Base-by-base conservation (phyloP, 805 yeast genomes). In the Ogataea thermomethanolica region DNA sequence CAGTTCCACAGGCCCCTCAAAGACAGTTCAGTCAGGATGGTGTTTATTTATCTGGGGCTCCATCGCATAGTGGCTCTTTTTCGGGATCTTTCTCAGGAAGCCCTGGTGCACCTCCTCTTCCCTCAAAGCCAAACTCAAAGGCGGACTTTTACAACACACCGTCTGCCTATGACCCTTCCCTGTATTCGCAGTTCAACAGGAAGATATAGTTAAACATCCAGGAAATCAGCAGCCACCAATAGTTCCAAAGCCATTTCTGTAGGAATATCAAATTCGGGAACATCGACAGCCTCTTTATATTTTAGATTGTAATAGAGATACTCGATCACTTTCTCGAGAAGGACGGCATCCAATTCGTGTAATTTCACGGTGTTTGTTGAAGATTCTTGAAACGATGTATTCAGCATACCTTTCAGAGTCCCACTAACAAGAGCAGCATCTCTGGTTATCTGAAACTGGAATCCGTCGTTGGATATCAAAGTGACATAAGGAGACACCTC, bases 201-300 rank as follows among this genome's bases (percentile, higher is more conserved):
- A 52, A 43, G 28, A 39, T 41, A 14, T 44, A 44, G 43, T 45
- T 45, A 77, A 29, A 79, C 81, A 51, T 86, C 91, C 52, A 88
- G 65, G 58, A 78, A 91, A 58, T 93, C 99, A 2, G 98, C 96
- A 20, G 95, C 96, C 26, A 93, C 91, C 32, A 93, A 64, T 50
- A 91, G 66, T 58, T 93, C 98, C 46, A 91, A 67, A 0, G 98
- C 96, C 78, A 91, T 75, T 50, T 88, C 97, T 0, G 97, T 90
- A 1, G 98, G 96, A 2, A 93, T 78, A 26, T 84, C 84, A 62
- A 93, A 93, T 40, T 85, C 93, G 0, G 96, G 95, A 6, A 84
- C 76, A 35, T 76, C 81, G 4, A 75, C 78, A 0, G 70, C 74
- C 35, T 76, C 78, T 46, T 71, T 76, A 57, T 85, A 86, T 51